Evolutionary conservation across 495 filamentous ascomycete species (phyloP).

Genomic region (Aspergillus mulundensis): DNA sequence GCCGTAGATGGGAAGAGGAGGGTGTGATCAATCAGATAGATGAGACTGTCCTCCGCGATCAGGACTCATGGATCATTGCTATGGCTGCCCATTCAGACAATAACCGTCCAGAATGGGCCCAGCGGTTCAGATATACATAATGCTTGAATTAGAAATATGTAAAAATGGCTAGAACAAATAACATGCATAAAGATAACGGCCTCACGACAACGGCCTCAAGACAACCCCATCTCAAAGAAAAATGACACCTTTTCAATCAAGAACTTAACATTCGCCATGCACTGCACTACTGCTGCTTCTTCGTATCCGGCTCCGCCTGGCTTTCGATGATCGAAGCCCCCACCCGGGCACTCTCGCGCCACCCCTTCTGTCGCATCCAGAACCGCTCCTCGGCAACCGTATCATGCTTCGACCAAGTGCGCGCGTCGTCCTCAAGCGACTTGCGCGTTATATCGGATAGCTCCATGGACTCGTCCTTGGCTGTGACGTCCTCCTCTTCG

Average conservation of each 20-base stretch:
- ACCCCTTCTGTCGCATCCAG: conserved; percentile 63
- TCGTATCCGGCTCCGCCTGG: conserved; percentile 38
- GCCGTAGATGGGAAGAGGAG: too few relatives aligned
- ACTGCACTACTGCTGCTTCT: conserved; percentile 53
- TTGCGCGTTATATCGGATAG: conserved; percentile 36
- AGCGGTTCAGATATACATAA: too few relatives aligned
- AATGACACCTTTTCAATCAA: not conserved
- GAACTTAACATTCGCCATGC: not conserved
- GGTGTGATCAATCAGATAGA: too few relatives aligned
- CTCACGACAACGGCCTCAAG: too few relatives aligned
- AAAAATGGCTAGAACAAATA: too few relatives aligned
- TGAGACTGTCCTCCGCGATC: too few relatives aligned
- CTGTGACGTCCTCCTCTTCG: conserved; percentile 17
- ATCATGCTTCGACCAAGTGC: conserved; percentile 46
- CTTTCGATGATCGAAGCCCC: conserved; percentile 55
- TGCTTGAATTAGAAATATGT: too few relatives aligned
- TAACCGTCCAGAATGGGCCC: too few relatives aligned
- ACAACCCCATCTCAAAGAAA: too few relatives aligned
- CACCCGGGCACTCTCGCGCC: conserved; percentile 55
- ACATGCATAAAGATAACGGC: too few relatives aligned
- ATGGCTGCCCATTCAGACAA: too few relatives aligned
- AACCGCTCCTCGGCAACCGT: conserved; percentile 60
- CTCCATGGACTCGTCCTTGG: conserved; percentile 12
- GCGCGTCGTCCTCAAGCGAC: conserved; percentile 65
- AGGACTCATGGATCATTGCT: too few relatives aligned